Base-by-base conservation (phyloP, 2,329 filamentous ascomycete genomes). In the Pseudonectria buxi region DNA sequence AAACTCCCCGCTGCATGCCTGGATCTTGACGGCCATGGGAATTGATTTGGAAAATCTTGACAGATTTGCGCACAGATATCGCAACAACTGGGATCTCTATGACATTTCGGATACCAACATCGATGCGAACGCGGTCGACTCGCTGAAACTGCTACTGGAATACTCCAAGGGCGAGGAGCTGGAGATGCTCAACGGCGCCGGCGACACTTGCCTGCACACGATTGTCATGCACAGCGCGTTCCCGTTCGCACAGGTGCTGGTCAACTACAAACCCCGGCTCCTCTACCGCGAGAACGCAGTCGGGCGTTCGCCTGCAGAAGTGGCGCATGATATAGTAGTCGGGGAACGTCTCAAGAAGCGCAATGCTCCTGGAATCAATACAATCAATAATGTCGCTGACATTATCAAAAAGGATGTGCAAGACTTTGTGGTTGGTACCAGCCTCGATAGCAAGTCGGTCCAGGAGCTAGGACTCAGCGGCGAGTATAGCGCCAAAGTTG, bases 261-360 rank as follows among this genome's bases (percentile, higher is more conserved):
- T 88, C 10, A 62, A 72, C 9, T 64, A 64, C 45, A 67, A 74
- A 13, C 74, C 81, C 0, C 65, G 68, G 16, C 65, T 88, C 2
- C 62, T 87, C 1, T 71, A 75, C 46, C 74, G 79, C 14, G 86
- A 92, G 55, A 89, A 89, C 46, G 76, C 83, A 0, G 83, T 83
- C 0, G 86, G 86, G 2, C 71, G 75, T 12, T 92, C 85, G 0
- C 81, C 86, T 0, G 68, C 72, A 18, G 85, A 92, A 48, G 61
- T 85, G 32, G 76, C 80, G 0, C 64, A 74, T 33, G 78, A 83
- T 34, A 56, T 59, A 2, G 69, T 71, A 40, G 61, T 74, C 3
- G 57, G 61, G 7, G 49, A 54, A 7, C 58, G 58, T 28, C 57
- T 69, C n/a, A 32, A 39, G 24, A 44, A 45, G 13, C 56, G 53